These are phyloP conservation scores for Kodamaea jinghongensis DNA, from an alignment of 805 yeast genomes.

Conservation along the genomic window DNA sequence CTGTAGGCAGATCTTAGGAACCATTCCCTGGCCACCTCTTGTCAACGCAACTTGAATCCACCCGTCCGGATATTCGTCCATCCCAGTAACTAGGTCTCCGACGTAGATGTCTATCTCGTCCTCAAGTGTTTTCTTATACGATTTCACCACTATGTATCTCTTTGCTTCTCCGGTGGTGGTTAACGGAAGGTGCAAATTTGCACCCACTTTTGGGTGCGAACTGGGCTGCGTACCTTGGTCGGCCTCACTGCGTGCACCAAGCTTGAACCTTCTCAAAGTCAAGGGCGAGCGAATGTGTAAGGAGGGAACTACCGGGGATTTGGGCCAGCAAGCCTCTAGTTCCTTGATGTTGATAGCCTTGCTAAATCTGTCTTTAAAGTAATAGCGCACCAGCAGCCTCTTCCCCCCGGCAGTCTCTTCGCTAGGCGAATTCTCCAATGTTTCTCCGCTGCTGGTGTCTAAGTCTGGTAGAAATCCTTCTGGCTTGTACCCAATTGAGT, in stretches of 20 bases:
- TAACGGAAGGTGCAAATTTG: no score
- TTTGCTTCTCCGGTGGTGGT: no score
- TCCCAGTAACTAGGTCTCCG: constrained; percentile 29
- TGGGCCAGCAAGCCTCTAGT: no score
- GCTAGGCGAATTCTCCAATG: no score
- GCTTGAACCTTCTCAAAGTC: constrained; percentile 32
- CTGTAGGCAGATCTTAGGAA: constrained; percentile 30
- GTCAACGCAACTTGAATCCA: constrained; percentile 34
- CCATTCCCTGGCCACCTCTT: constrained; percentile 26
- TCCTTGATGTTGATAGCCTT: constrained; percentile 22
- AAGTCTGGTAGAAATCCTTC: no score
- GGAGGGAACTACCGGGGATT: no score
- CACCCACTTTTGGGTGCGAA: no score
- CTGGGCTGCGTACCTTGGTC: no score
- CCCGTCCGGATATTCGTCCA: constrained; percentile 31
- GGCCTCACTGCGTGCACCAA: no score
- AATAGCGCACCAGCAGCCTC: constrained; percentile 16
- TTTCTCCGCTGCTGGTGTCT: no score
- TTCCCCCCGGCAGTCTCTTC: no score
- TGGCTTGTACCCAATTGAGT: no score
- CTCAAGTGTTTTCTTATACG: constrained; percentile 25
- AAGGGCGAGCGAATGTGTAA: constrained; percentile 25
- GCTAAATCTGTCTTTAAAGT: constrained; percentile 23
- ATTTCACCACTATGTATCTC: constrained; percentile 22
- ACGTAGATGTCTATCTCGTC: constrained; percentile 33